phyloP scores from a whole-genome alignment of 2,329 filamentous ascomycete genomes.

The Fusarium coicis region DNA sequence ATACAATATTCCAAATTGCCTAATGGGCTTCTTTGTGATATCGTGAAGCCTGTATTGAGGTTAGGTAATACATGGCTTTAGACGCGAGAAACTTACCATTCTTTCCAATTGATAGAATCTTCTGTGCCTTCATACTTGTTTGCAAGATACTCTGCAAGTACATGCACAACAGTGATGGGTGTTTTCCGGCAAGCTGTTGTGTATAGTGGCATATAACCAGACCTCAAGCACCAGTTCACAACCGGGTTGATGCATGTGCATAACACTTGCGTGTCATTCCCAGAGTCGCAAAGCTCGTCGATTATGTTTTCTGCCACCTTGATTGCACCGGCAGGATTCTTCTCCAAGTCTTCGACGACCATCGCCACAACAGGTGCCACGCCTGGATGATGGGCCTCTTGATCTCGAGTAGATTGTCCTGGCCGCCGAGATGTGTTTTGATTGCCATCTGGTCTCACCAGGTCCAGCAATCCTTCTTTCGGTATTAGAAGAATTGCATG shows the following conservation, averaged over 20 bases:
- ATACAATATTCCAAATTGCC: neutral
- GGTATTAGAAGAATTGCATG: slow-evolving; percentile 10
- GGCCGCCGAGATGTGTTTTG: neutral
- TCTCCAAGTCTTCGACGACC: neutral
- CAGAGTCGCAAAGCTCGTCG: neutral
- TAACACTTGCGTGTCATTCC: neutral
- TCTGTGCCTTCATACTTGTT: neutral
- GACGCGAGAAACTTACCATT: neutral
- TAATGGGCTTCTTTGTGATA: neutral
- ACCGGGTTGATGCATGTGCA: neutral
- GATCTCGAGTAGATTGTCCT: neutral
- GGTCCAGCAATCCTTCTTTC: neutral
- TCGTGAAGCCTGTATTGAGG: neutral
- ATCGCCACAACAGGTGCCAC: neutral
- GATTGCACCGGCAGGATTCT: neutral
- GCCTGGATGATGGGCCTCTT: neutral
- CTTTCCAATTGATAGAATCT: slow-evolving; percentile 5
- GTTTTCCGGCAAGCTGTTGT: neutral
- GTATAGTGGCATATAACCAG: neutral
- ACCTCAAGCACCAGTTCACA: slow-evolving; percentile 6
- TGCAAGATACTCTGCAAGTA: neutral
- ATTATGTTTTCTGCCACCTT: neutral
- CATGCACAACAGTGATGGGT: neutral
- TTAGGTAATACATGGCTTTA: neutral
- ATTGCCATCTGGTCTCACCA: neutral